A percentile compares a stretch with the other conserved stretches of the same genome.
These are phyloP conservation scores for Phaeomoniella chlamydospora DNA, from an alignment of 2,329 filamentous ascomycete genomes.

Conservation along the genomic window DNA sequence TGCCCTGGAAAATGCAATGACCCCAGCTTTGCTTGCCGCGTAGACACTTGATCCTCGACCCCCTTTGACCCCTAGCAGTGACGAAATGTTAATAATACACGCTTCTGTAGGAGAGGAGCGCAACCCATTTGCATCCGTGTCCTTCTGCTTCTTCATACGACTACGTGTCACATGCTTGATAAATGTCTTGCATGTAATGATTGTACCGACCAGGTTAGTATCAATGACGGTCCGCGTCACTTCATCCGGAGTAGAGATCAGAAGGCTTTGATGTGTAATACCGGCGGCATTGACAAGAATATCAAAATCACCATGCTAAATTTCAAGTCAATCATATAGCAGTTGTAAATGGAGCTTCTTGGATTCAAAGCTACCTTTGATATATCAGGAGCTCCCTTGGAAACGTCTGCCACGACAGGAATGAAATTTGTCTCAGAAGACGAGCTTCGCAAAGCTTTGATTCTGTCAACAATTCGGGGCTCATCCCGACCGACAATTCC, in stretches of 20 bases:
- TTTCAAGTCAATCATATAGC: not conserved
- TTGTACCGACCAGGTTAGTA: slow-evolving; percentile 49
- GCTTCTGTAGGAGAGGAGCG: not conserved
- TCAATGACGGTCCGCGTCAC: slow-evolving; percentile 45
- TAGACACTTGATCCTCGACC: slow-evolving; percentile 60
- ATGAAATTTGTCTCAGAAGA: slow-evolving; percentile 8
- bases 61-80: slow-evolving; percentile 55
- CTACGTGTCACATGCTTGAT: slow-evolving; percentile 15
- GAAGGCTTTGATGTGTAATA: slow-evolving; percentile 48
- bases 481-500: slow-evolving; percentile 45
- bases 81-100: slow-evolving; percentile 72
- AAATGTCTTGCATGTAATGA: slow-evolving; percentile 23
- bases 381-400: slow-evolving; percentile 7
- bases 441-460: not conserved
- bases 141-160: not conserved
- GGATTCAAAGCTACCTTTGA: slow-evolving; percentile 4
- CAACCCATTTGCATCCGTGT: slow-evolving; percentile 26
- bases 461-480: not conserved
- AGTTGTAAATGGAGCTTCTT: not conserved
- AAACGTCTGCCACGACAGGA: slow-evolving; percentile 4
- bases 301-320: slow-evolving; percentile 22
- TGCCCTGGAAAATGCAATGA: slow-evolving; percentile 43
- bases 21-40: slow-evolving; percentile 65
- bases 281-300: slow-evolving; percentile 73
- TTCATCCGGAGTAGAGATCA: slow-evolving; percentile 38